Conservation (phyloP, 2,329 filamentous ascomycete species). For the Penicillium capsulatum region DNA sequence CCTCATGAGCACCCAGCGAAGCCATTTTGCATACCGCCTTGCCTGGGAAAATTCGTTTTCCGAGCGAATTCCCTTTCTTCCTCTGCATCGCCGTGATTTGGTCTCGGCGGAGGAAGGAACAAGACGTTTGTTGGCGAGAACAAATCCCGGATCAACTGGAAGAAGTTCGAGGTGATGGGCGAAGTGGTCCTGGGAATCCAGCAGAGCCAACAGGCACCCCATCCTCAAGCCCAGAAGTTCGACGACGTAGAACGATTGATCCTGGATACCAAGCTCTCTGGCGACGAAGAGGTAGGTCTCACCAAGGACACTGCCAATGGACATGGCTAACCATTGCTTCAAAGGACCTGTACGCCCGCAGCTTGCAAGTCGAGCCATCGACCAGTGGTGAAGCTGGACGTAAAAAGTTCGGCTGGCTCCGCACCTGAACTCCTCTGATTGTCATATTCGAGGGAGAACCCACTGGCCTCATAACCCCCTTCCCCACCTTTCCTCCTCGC, state of each 20-base stretch:
- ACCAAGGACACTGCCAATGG: constrained; percentile 9
- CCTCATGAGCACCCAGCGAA: constrained; percentile 88
- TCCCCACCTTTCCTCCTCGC: constrained; percentile 5
- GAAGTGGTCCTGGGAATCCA: constrained; percentile 88
- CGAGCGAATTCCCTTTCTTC: constrained; percentile 89
- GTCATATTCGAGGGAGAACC: not conserved
- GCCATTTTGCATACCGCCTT: constrained; percentile 89
- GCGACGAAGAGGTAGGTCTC: constrained; percentile 75
- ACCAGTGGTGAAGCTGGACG: constrained; percentile 34
- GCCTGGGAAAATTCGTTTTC: constrained; percentile 94
- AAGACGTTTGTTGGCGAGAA: constrained; percentile 75
- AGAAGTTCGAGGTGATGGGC: constrained; percentile 93
- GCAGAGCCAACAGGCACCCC: constrained; percentile 81
- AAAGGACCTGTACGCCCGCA: constrained; percentile 58
- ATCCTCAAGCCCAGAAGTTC: constrained; percentile 65
- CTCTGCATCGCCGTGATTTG: constrained; percentile 81
- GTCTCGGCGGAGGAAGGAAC: constrained; percentile 92
- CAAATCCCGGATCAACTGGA: constrained; percentile 85
- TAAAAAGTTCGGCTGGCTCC: constrained; percentile 45
- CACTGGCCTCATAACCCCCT: not conserved
- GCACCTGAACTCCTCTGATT: constrained; percentile 28
- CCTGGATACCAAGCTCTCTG: constrained; percentile 73
- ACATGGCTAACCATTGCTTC: constrained; percentile 6
- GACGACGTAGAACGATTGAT: constrained; percentile 70
- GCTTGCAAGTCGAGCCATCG: constrained; percentile 52